Percentiles rank a stretch among this genome's conserved stretches.
phyloP scores from a whole-genome alignment of 176 grass and related monocot genomes.

The Bolboschoenus planiculmis region DNA sequence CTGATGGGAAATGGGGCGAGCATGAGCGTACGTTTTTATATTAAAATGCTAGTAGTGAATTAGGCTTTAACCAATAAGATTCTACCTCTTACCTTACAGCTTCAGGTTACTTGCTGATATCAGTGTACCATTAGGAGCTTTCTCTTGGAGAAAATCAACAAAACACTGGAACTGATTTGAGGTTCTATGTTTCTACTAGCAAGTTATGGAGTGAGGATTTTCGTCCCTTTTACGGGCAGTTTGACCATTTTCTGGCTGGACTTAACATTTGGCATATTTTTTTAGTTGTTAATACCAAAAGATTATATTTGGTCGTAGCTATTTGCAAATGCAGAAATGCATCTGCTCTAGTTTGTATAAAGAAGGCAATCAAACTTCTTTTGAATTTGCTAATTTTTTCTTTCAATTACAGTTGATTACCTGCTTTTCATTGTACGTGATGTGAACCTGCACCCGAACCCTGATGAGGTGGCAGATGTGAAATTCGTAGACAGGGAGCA shows the following conservation, averaged over 20 bases:
- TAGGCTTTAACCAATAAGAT: neutral
- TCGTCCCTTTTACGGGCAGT: neutral
- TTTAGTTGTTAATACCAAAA: neutral
- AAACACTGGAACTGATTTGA: neutral
- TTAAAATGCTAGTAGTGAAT: neutral
- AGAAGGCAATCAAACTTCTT: neutral
- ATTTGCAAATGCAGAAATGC: neutral
- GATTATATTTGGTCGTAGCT: neutral
- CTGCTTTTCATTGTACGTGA: conserved; percentile 75
- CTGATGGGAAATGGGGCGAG: conserved; percentile 93
- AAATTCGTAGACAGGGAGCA: conserved; percentile 67
- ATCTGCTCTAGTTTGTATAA: neutral
- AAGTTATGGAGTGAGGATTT: neutral
- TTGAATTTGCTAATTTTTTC: conserved; percentile 6
- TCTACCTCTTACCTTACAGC: neutral
- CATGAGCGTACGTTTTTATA: conserved; percentile 52
- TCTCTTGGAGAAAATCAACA: neutral
- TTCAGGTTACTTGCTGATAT: neutral
- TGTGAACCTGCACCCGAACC: conserved; percentile 56
- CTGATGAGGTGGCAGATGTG: conserved; percentile 62
- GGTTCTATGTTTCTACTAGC: neutral
- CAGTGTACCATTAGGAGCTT: neutral
- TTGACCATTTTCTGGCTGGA: neutral
- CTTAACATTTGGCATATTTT: neutral
- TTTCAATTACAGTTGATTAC: conserved; percentile 72